Evolutionary conservation across 73 alveolate genomes (phyloP), one percentile per base, ranked within the genome.

Genomic region (Symbiodinium natans): DNA sequence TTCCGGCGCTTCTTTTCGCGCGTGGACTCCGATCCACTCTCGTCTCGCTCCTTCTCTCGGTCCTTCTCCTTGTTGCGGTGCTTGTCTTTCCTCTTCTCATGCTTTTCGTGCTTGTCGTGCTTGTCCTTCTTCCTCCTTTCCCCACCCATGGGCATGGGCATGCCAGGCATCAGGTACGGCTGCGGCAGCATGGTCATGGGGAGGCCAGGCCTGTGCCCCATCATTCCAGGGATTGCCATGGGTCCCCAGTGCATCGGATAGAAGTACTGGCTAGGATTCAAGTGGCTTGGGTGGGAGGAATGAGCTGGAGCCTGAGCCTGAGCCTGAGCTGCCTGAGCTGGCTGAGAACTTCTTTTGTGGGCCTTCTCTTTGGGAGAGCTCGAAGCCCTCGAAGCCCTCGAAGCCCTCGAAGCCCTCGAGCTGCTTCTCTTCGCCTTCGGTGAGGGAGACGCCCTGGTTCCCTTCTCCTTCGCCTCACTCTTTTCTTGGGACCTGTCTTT

Each of bases 51-150:
- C 33, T 63, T n/a, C 1, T 63, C 80, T n/a, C 80, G 52, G 82
- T 29, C 54, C 93, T 85, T 38, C 33, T 39, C 87, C n/a, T 31
- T 31, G 68, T 38, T 29, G 33, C 38, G 41, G 25, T 84, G 54
- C 59, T 36, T 84, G 6, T 31, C 54, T 11, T 42, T 38, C 33
- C 42, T 41, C 68, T 82, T n/a, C 38, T 77, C 46, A 21, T 52
- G 87, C 42, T n/a, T 39, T 17, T 77, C 38, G 29, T 77, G 46
- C 48, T 77, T 77, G 46, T 34, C 71, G 71, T 52, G 33, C 38
- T 82, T 85, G 48, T 85, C 82, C 93, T 85, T 52, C 56, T 85
- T 85, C 82, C 27, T 85, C 38, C 48, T 85, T 25, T 46, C 84
- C 82, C 19, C 39, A 9, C 33, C 46, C 36, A 63, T 29, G 13